Conservation (phyloP, 106 monocot species). For the Platanthera guangdongensis region DNA sequence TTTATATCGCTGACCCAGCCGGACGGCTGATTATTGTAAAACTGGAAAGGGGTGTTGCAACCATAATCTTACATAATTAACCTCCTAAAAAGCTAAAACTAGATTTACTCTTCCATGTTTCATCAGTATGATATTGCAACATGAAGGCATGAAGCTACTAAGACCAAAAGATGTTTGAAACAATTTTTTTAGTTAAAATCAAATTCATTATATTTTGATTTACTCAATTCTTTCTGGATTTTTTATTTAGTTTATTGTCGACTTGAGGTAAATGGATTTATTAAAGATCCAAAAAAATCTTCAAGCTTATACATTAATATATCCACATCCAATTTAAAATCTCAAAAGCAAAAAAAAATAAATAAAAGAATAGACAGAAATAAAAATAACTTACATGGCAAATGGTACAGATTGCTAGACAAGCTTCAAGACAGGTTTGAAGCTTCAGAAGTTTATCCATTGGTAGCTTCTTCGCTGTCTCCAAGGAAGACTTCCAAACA, state of each 20-base stretch:
- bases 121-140: no score
- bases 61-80: not conserved
- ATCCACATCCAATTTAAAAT: not conserved
- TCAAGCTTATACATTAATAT: not conserved
- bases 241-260: no score
- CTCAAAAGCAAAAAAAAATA: not conserved
- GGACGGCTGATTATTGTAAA: no score
- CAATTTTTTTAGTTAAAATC: no score
- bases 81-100: not conserved
- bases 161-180: no score
- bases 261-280: no score
- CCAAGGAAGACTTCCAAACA: constrained; percentile 44
- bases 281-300: not conserved
- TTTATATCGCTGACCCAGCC: no score
- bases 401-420: constrained; percentile 63
- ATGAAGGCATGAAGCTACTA: no score
- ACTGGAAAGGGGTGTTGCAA: no score
- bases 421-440: constrained; percentile 61
- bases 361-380: not conserved
- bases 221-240: no score
- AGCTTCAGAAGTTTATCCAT: constrained; percentile 46
- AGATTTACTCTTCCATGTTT: not conserved
- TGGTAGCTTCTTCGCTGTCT: constrained; percentile 57
- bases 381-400: constrained; percentile 61
- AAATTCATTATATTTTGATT: no score